Evolutionary conservation across 495 filamentous ascomycete species (phyloP).

Genomic region (Hypoxylon fragiforme): DNA sequence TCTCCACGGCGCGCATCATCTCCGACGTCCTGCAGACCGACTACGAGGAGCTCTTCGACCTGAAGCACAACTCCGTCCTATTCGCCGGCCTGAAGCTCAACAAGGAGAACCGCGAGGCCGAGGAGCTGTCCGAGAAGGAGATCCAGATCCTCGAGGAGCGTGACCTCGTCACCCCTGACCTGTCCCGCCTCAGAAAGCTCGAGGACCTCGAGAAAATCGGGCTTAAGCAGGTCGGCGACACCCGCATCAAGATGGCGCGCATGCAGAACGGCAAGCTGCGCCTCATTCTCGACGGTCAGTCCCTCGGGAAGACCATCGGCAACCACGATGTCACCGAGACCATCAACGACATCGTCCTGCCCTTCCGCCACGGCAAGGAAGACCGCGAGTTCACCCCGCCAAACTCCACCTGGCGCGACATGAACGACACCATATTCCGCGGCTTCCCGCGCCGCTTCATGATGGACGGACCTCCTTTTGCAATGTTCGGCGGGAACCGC

Average conservation of each 20-base stretch:
- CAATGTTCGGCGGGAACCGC: constrained; percentile 3
- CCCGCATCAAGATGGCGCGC: constrained; percentile 38
- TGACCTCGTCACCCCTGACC: constrained; percentile 43
- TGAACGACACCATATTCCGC: constrained; percentile 29
- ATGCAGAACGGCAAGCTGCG: constrained; percentile 45
- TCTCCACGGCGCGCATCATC: constrained; percentile 33
- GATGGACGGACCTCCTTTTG: constrained; percentile 17
- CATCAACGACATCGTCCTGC: constrained; percentile 41
- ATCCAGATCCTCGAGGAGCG: constrained; percentile 42
- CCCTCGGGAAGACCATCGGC: constrained; percentile 34
- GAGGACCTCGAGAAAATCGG: constrained; percentile 40
- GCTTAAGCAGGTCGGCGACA: constrained; percentile 34
- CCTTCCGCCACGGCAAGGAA: constrained; percentile 33
- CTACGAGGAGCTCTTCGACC: constrained; percentile 48
- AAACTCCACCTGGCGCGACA: constrained; percentile 39
- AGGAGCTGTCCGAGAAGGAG: constrained; percentile 36
- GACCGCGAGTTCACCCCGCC: constrained; percentile 34
- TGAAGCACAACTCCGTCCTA: constrained; percentile 43
- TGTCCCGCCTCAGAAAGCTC: constrained; percentile 37
- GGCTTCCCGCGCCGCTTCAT: constrained; percentile 20
- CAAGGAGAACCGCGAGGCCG: constrained; percentile 35
- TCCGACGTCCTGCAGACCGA: constrained; percentile 45
- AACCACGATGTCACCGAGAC: constrained; percentile 37
- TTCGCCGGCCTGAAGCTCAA: constrained; percentile 44
- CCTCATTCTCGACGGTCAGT: constrained; percentile 34